Evolutionary conservation across 202 grass and related monocot genomes (phyloP).

Genomic region (Zizania palustris): DNA sequence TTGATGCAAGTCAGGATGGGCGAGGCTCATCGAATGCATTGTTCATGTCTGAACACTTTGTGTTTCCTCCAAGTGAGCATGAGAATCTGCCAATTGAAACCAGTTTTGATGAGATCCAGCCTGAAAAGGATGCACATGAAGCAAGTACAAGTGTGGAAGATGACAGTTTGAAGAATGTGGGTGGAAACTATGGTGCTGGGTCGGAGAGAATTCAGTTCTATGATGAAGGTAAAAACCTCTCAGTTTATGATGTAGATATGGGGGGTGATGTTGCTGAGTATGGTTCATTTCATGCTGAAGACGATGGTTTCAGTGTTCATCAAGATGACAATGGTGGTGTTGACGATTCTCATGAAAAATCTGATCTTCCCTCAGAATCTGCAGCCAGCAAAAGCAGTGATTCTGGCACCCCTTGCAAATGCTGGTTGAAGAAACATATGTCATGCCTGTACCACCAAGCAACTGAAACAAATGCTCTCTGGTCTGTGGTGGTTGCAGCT

Average conservation of each 20-base stretch:
- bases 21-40: constrained; percentile 29
- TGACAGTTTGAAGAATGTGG: constrained; percentile 31
- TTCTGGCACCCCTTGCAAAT: constrained; percentile 42
- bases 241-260: constrained; percentile 40
- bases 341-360: constrained; percentile 37
- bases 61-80: constrained; percentile 82
- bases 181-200: constrained; percentile 19
- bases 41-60: constrained; percentile 68
- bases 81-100: constrained; percentile 80
- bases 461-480: constrained; percentile 71
- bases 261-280: constrained; percentile 27
- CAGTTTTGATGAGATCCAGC: constrained; percentile 41
- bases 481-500: constrained; percentile 73
- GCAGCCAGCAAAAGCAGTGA: constrained; percentile 19
- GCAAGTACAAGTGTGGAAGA: constrained; percentile 42
- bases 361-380: not conserved
- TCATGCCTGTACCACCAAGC: constrained; percentile 75
- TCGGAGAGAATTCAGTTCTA: constrained; percentile 44
- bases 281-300: constrained; percentile 26
- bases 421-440: constrained; percentile 77
- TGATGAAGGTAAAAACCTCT: constrained; percentile 47
- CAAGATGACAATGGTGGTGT: constrained; percentile 10
- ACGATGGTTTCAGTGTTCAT: constrained; percentile 23
- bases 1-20: not conserved
- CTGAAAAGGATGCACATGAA: constrained; percentile 38